Percentiles rank a stretch among this genome's conserved stretches.
Evolutionary conservation across 805 yeast genomes (phyloP).

Genomic region (Kazachstania africana): DNA sequence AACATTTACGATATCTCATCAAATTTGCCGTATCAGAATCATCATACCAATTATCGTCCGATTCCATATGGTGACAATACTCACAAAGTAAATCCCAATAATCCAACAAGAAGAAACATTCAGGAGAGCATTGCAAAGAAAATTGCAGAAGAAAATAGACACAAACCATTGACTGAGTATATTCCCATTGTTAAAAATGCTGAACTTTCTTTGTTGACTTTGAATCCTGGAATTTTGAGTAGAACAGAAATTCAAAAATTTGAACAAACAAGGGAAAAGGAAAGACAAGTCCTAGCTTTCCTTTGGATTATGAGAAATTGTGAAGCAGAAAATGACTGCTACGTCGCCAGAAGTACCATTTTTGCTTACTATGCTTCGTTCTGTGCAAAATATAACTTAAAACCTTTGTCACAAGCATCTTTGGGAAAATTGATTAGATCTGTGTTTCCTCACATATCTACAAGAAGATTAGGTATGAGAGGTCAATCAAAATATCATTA

Average conservation of each 20-base stretch:
- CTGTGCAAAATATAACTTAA: slow-evolving; percentile 41
- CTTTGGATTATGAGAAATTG: slow-evolving; percentile 64
- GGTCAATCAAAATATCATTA: slow-evolving; percentile 77
- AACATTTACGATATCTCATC: too few species aligned
- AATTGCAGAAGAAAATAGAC: slow-evolving; percentile 17
- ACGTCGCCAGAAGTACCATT: slow-evolving; percentile 52
- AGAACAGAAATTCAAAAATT: slow-evolving; percentile 18
- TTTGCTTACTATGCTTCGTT: slow-evolving; percentile 50
- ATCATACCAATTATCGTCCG: too few species aligned
- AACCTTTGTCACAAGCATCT: slow-evolving; percentile 60
- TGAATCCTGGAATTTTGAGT: slow-evolving; percentile 18
- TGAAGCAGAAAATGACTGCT: slow-evolving; percentile 34
- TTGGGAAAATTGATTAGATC: slow-evolving; percentile 65
- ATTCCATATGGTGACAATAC: too few species aligned
- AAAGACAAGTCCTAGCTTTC: slow-evolving; percentile 68
- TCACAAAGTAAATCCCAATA: too few species aligned
- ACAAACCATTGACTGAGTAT: slow-evolving; percentile 30
- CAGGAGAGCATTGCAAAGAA: slow-evolving; percentile 19
- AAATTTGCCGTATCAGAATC: too few species aligned
- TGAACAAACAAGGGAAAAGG: slow-evolving; percentile 37
- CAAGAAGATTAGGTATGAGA: slow-evolving; percentile 68
- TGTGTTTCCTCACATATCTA: slow-evolving; percentile 50
- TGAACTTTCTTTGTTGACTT: slow-evolving; percentile 24
- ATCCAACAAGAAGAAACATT: not conserved
- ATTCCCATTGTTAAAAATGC: slow-evolving; percentile 32